Evolutionary conservation across 148 eudicot species (phyloP).

Genomic region (Polygonum aviculare): DNA sequence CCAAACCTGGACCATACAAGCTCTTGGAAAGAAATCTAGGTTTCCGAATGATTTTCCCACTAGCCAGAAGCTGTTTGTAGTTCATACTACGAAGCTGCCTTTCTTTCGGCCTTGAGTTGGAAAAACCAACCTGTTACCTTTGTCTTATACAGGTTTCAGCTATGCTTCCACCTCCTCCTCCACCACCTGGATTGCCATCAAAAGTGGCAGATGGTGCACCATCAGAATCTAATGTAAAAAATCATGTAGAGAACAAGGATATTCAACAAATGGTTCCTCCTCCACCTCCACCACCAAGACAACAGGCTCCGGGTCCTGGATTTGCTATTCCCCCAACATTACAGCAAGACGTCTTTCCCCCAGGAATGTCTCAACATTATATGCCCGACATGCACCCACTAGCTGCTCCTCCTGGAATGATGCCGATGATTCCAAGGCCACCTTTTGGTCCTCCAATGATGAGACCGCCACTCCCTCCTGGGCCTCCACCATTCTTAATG

Average conservation of each 20-base stretch:
- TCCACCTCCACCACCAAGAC: slow-evolving; percentile 75
- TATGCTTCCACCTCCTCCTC: slow-evolving; percentile 74
- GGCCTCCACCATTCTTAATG: slow-evolving; percentile 68
- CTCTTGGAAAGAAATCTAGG: neutral
- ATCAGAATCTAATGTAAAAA: slow-evolving; percentile 44
- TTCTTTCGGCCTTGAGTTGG: neutral
- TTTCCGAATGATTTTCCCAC: neutral
- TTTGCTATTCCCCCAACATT: slow-evolving; percentile 35
- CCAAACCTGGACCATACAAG: too few species aligned
- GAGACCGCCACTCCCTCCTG: slow-evolving; percentile 98
- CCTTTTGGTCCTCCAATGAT: slow-evolving; percentile 88
- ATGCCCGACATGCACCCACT: slow-evolving; percentile 65
- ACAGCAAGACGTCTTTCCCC: slow-evolving; percentile 74
- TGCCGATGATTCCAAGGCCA: slow-evolving; percentile 65
- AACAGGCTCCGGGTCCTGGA: slow-evolving; percentile 43
- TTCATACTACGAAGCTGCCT: neutral
- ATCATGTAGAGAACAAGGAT: slow-evolving; percentile 40
- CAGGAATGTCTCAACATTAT: slow-evolving; percentile 72
- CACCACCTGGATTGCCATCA: slow-evolving; percentile 59
- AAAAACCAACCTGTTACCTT: neutral
- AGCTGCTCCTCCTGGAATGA: slow-evolving; percentile 57
- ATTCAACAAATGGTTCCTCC: slow-evolving; percentile 49
- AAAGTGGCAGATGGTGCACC: slow-evolving; percentile 27
- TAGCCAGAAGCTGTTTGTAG: neutral
- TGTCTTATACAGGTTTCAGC: slow-evolving; percentile 32